phyloP scores from a whole-genome alignment of 139 green algal genomes.

The Edaphochlamys debaryana region DNA sequence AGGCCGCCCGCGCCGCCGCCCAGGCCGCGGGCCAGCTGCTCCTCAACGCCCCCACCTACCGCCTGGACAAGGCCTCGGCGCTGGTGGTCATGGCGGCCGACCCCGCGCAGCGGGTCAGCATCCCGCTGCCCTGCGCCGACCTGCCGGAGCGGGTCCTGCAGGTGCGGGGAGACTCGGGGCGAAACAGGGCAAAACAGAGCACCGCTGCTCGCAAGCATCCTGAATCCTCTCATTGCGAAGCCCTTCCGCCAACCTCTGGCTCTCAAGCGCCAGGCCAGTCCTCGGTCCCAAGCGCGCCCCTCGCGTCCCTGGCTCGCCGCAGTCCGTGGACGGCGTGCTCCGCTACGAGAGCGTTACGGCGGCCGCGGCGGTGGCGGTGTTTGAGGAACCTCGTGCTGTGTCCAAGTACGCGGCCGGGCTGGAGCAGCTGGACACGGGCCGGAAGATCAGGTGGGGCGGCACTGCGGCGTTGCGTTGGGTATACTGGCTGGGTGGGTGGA shows the following conservation, averaged over 20 bases:
- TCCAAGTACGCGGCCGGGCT: constrained; percentile 89
- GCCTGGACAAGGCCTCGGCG: constrained; percentile 64
- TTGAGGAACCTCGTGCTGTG: constrained; percentile 84
- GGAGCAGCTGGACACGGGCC: constrained; percentile 79
- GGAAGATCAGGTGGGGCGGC: constrained; percentile 66
- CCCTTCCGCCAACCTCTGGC: too few species aligned
- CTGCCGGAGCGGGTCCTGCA: constrained; percentile 85
- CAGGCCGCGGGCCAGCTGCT: constrained; percentile 51
- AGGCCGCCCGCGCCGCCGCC: constrained; percentile 26
- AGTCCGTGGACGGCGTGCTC: constrained; percentile 52
- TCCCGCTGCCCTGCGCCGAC: constrained; percentile 79
- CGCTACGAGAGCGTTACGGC: constrained; percentile 75
- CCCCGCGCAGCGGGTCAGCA: constrained; percentile 45
- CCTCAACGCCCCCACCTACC: constrained; percentile 62
- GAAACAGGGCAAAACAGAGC: too few species aligned
- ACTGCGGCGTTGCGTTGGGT: too few species aligned
- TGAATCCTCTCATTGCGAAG: too few species aligned
- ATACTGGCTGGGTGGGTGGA: too few species aligned
- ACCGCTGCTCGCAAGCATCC: too few species aligned
- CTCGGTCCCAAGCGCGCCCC: too few species aligned
- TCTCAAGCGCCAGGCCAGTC: too few species aligned
- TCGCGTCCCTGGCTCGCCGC: too few species aligned
- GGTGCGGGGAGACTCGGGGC: constrained; percentile 63
- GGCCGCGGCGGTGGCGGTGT: constrained; percentile 73
- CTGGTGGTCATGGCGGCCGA: constrained; percentile 29